Evolutionary conservation across 345 rosid species (phyloP).

Genomic region (Brassica incana): DNA sequence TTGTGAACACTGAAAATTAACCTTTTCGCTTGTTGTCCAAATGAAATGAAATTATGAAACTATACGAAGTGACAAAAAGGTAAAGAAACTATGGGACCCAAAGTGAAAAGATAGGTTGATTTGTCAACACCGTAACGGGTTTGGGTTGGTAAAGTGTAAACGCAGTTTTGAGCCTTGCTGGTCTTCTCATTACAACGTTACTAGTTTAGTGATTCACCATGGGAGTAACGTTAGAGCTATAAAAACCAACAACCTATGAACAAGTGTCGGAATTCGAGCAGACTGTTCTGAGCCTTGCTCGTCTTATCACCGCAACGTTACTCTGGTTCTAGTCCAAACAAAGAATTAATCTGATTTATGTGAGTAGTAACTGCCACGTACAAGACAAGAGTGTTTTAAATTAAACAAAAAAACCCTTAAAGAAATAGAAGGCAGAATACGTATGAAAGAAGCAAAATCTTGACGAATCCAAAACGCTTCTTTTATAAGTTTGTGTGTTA

Average conservation of each 20-base stretch:
- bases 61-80: conserved; percentile 4
- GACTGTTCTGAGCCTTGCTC: conserved; percentile 21
- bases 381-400: not conserved
- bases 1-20: not conserved
- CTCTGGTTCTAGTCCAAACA: not conserved
- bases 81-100: conserved; percentile 25
- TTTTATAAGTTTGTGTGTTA: conserved; percentile 24
- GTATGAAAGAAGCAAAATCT: conserved; percentile 36
- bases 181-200: too few species aligned
- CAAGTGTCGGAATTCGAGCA: conserved; percentile 39
- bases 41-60: conserved; percentile 1
- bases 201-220: not conserved
- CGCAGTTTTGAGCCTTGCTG: not conserved
- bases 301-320: conserved; percentile 3
- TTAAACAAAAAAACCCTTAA: not conserved
- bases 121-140: conserved; percentile 27
- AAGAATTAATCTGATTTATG: not conserved
- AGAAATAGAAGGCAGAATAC: conserved; percentile 16
- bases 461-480: conserved; percentile 32
- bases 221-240: conserved; percentile 6
- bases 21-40: conserved; percentile 1
- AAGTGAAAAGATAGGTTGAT: conserved; percentile 17
- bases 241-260: not conserved
- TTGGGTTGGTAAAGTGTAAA: not conserved
- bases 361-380: not conserved